These are phyloP conservation scores for Torulaspora delbrueckii DNA, from an alignment of 805 yeast species.

Conservation along the genomic window DNA sequence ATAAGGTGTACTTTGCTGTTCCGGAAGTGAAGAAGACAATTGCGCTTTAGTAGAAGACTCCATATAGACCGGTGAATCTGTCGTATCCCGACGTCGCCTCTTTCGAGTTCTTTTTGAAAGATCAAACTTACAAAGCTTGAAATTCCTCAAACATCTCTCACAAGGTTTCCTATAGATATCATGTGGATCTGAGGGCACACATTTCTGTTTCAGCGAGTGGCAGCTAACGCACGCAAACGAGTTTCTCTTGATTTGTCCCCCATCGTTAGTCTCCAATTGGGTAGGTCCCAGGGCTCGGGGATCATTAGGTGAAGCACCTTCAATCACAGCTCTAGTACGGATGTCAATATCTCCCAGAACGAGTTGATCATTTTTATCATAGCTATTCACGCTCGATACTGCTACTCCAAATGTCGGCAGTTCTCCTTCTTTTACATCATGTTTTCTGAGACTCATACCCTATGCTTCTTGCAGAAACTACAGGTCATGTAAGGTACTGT, in stretches of 20 bases:
- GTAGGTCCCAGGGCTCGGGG: constrained; percentile 22
- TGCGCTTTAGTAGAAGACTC: background rate
- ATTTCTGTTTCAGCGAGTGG: constrained; percentile 76
- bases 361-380: background rate
- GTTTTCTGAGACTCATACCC: constrained; percentile 7
- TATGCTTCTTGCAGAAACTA: background rate
- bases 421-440: background rate
- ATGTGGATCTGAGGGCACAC: constrained; percentile 55
- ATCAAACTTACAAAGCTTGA: constrained; percentile 63
- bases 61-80: constrained; percentile 1
- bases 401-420: constrained; percentile 4
- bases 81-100: constrained; percentile 23
- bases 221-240: constrained; percentile 44
- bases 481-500: background rate
- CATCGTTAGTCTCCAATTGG: constrained; percentile 18
- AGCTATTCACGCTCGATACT: background rate
- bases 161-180: constrained; percentile 62
- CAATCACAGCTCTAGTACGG: constrained; percentile 12
- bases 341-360: constrained; percentile 5
- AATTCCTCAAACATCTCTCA: constrained; percentile 62
- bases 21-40: background rate
- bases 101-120: constrained; percentile 52
- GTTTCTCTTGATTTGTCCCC: constrained; percentile 31
- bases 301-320: constrained; percentile 27
- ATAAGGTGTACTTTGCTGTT: background rate